Percentiles rank a stretch among this genome's conserved stretches.
phyloP scores from a whole-genome alignment of 2,329 filamentous ascomycete genomes.

The Trichoderma hamatum region DNA sequence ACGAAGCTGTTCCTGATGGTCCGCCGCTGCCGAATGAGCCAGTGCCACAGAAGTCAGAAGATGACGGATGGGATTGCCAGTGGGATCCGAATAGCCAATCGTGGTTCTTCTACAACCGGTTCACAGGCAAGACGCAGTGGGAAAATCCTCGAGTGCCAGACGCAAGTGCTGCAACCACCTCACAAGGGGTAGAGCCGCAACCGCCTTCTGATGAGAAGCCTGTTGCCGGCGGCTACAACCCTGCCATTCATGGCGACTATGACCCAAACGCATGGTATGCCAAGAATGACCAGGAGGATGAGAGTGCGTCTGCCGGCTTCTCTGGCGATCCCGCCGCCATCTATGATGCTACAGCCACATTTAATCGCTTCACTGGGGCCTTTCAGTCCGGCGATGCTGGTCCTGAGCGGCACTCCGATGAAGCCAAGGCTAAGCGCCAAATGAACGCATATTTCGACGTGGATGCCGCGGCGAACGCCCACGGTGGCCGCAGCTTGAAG shows the following conservation, averaged over 20 bases:
- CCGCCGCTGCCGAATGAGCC: conserved; percentile 51
- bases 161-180: conserved; percentile 34
- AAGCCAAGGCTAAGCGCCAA: conserved; percentile 83
- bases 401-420: conserved; percentile 79
- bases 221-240: conserved; percentile 81
- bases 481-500: conserved; percentile 88
- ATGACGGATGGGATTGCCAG: conserved; percentile 78
- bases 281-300: conserved; percentile 51
- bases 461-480: conserved; percentile 86
- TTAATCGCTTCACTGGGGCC: conserved; percentile 87
- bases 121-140: conserved; percentile 77
- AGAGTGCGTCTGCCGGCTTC: conserved; percentile 36
- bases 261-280: conserved; percentile 97
- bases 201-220: conserved; percentile 42
- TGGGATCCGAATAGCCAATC: conserved; percentile 71
- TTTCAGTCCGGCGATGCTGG: conserved; percentile 72
- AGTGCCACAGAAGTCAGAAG: conserved; percentile 55
- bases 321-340: conserved; percentile 49
- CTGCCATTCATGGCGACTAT: conserved; percentile 93
- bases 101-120: conserved; percentile 85
- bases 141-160: conserved; percentile 78
- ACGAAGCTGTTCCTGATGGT: conserved; percentile 36
- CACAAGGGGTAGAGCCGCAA: conserved; percentile 33
- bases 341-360: conserved; percentile 72
- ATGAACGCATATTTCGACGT: conserved; percentile 97